Evolutionary conservation across 2,329 filamentous ascomycete species (phyloP).

Genomic region (Aspergillus sp.): DNA sequence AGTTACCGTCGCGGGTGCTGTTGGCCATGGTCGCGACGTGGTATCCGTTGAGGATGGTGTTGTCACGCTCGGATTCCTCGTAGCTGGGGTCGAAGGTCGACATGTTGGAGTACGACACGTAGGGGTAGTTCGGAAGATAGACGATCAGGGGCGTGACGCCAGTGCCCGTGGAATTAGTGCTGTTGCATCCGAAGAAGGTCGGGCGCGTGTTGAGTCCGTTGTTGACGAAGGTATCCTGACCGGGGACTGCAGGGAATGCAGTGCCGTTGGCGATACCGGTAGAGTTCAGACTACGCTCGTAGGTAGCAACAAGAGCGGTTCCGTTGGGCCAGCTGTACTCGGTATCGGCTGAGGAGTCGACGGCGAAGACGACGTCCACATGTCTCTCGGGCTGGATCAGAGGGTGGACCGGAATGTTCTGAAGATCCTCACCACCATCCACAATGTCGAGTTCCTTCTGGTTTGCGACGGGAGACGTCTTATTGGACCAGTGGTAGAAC

Average conservation of each 20-base stretch:
- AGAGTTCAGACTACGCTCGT: conserved; percentile 58
- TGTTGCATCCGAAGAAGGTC: conserved; percentile 75
- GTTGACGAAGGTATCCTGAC: conserved; percentile 72
- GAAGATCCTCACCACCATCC: conserved; percentile 71
- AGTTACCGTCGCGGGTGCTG: conserved; percentile 66
- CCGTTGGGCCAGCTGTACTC: conserved; percentile 70
- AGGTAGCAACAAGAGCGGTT: conserved; percentile 69
- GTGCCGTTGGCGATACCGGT: conserved; percentile 61
- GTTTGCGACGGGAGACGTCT: conserved; percentile 57
- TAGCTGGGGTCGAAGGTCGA: conserved; percentile 71
- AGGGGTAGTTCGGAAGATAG: conserved; percentile 86
- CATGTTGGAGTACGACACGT: conserved; percentile 71
- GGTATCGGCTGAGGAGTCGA: conserved; percentile 73
- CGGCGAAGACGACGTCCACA: conserved; percentile 75
- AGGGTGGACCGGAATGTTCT: conserved; percentile 75
- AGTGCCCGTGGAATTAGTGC: conserved; percentile 59
- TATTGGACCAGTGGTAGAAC: conserved; percentile 64
- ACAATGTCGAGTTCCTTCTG: conserved; percentile 63
- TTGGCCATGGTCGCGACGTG: conserved; percentile 79
- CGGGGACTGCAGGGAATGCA: conserved; percentile 68
- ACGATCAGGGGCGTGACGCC: conserved; percentile 66
- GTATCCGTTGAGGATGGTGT: conserved; percentile 83
- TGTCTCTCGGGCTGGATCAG: conserved; percentile 67
- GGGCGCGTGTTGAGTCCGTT: conserved; percentile 69
- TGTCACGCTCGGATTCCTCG: conserved; percentile 64